Conservation (phyloP, 176 grass and related monocot genomes). For the Rhynchospora pubera region DNA sequence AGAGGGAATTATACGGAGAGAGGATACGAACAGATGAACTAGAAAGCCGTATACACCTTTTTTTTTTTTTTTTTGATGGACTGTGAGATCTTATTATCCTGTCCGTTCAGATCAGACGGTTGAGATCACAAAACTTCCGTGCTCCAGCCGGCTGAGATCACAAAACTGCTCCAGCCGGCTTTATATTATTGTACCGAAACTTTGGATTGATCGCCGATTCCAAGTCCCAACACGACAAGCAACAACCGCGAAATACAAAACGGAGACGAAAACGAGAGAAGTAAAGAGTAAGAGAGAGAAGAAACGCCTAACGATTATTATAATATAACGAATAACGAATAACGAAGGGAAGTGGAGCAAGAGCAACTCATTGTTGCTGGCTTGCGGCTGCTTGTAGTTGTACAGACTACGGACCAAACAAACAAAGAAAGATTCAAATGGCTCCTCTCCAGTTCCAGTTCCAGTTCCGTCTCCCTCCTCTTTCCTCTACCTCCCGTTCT, state of each 20-base stretch:
- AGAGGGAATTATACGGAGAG: no score
- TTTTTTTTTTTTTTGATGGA: no score
- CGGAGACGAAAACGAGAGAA: neutral
- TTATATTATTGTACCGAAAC: neutral
- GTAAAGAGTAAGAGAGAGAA: neutral
- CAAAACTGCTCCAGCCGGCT: no score
- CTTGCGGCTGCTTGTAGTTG: neutral
- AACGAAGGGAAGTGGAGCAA: neutral
- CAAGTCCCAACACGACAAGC: neutral
- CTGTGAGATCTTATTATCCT: no score
- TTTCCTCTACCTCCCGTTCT: neutral
- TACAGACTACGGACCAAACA: neutral
- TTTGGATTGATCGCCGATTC: neutral
- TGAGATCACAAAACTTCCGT: no score
- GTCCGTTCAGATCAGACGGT: no score
- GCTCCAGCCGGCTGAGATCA: neutral
- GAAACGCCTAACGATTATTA: neutral
- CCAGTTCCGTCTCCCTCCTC: neutral
- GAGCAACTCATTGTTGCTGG: neutral
- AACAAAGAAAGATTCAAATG: neutral
- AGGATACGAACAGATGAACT: no score
- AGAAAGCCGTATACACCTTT: no score
- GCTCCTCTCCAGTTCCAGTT: neutral
- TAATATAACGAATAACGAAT: neutral
- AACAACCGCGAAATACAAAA: neutral